Evolutionary conservation across 2,329 filamentous ascomycete species (phyloP).

Genomic region (Knufia fluminis): DNA sequence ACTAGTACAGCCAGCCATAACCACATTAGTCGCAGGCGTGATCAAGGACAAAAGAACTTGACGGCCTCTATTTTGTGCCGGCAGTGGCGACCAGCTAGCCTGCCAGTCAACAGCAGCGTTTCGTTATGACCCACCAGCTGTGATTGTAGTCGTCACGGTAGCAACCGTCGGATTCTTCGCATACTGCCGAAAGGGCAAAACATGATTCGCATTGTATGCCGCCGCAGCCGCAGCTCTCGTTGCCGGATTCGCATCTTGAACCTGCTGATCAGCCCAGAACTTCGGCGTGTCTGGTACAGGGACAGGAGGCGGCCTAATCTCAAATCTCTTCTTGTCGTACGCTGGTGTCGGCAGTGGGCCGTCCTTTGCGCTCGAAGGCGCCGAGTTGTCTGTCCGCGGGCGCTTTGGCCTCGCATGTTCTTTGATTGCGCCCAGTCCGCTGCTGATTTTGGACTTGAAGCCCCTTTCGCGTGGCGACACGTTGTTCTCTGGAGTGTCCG

Average conservation of each 20-base stretch:
- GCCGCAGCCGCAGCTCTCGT: neutral
- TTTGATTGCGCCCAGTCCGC: constrained; percentile 6
- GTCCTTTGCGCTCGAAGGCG: constrained; percentile 2
- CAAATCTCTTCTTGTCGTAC: constrained; percentile 8
- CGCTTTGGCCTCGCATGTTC: constrained; percentile 1
- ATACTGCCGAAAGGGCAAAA: constrained; percentile 1
- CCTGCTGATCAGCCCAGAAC: neutral
- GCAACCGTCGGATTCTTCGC: neutral
- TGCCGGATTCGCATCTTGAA: neutral
- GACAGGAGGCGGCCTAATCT: neutral
- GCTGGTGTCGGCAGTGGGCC: constrained; percentile 4
- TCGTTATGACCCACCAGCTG: neutral
- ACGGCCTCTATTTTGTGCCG: no score
- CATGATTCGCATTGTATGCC: constrained; percentile 1
- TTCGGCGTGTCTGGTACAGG: neutral
- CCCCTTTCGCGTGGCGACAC: neutral
- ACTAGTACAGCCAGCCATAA: neutral
- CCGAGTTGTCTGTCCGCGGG: neutral
- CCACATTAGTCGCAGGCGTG: no score
- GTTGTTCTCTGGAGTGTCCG: neutral
- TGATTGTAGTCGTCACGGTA: neutral
- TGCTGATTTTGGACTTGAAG: constrained; percentile 8
- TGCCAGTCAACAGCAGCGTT: no score
- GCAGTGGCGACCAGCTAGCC: no score
- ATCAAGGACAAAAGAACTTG: no score